Base-by-base conservation (phyloP, 306 rosid species). In the Lathyrus tuberosus region DNA sequence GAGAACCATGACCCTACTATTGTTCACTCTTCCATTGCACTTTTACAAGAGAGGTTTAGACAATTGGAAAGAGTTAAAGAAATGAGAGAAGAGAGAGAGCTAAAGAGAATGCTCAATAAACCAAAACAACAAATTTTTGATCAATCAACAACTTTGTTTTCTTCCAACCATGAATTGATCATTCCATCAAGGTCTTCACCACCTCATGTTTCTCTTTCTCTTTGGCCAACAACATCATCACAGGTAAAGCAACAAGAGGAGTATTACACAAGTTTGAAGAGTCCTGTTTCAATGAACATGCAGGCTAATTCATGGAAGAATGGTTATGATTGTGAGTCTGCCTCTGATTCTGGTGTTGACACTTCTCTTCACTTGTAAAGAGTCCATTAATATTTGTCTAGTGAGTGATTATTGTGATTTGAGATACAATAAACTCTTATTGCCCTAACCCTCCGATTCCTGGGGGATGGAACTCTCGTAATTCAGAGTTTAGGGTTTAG, bases 351-450 rank as follows among this genome's bases (percentile, higher is more conserved):
- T 68, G 86, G 81, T 53, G 87, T 93, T 57, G 97, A 93, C 84
- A 93, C 98, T 76, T 93, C 97, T 67, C 98, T 92, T 77, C 98
- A 84, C 79, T 84, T 92, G 56, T 92, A 87, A 80, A 79, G 60
- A 44, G 42, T 47, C 41, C 10, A 38, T n/a, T 41, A 16, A 61
- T 13, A 10, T 38, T 44, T 67, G 74, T 44, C 20, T 71, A 30
- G 52, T 18, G 44, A 38, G 49, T 62, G 22, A 57, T 69, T 70
- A 38, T 63, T 64, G 72, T 65, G 67, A 58, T 69, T 63, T 64
- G 72, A 51, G 67, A 69, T 69, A 58, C 72, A 71, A 47, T 11
- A 59, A 70, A 51, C 76, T 53, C 73, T 16, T 44, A 12, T 17
- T 17, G 8, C 22, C 14, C 5, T 53, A 53, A 20, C 3, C 12